Evolutionary conservation across 129 eudicot species (phyloP), one percentile per base, ranked within the genome.

Genomic region (Lactuca sativa): DNA sequence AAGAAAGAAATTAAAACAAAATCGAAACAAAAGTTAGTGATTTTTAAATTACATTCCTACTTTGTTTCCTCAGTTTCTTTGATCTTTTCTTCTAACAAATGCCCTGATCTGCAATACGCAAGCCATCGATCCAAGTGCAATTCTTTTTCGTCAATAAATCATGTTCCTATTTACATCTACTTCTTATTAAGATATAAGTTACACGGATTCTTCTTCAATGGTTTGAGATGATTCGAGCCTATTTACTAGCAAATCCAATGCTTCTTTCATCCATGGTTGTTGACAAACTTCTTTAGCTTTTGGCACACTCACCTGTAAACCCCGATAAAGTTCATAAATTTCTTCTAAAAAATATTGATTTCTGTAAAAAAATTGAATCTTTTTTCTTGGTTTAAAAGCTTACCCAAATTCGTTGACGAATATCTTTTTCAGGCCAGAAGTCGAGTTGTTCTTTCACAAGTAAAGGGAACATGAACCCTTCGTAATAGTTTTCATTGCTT

Each of bases 191-290:
- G 3, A 59, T 72, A 4, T 16, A 53, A 10, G 47, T 56, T 47
- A 64, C 6, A 64, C 18, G 64, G 58, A 64, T 56, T 76, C 75
- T 25, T 67, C 80, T 33, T 69, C 70, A 16, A 6, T 76, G 18
- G 75, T 60, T 56, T 34, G 41, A n/a, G 82, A 48, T 54, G 78
- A 66, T 40, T 77, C 66, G 9, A 86, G 82, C 7, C 93, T 80
- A 14, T 43, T 60, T 25, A 82, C 90, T 4, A 90, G 68, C 59
- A 54, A 15, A 62, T 86, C 90, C 64, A 90, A 74, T 21, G 97
- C 97, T 75, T 84, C 97, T 60, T 84, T 90, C 97, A 90, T 90
- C 97, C 97, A 90, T 82, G 76, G 48, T 32, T 86, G 80, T 31
- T 86, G 95, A 52, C 97, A 90, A 63, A 62, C 83, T 62, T 87